Evolutionary conservation across 2,329 filamentous ascomycete species (phyloP).

Genomic region (Penicillium rolfsii): DNA sequence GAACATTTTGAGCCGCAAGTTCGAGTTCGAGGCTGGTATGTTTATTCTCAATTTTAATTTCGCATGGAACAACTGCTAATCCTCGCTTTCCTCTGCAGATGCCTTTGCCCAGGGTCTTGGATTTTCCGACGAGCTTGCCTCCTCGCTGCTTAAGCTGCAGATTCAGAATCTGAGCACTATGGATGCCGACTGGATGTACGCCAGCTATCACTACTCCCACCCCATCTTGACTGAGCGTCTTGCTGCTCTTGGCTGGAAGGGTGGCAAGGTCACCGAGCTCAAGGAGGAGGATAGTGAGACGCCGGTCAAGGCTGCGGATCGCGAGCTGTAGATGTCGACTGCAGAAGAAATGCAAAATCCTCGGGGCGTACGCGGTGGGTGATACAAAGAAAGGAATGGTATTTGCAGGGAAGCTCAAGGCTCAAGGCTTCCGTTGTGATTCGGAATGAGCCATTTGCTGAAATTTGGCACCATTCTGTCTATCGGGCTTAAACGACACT

Average conservation of each 20-base stretch:
- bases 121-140: constrained; percentile 79
- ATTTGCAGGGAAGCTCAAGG: not conserved
- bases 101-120: constrained; percentile 83
- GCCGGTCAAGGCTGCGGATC: constrained; percentile 71
- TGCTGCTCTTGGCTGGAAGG: constrained; percentile 85
- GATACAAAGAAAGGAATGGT: not conserved
- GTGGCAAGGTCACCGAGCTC: constrained; percentile 52
- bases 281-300: constrained; percentile 60
- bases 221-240: constrained; percentile 93
- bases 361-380: not conserved
- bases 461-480: constrained; percentile 8
- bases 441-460: constrained; percentile 9
- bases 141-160: constrained; percentile 93
- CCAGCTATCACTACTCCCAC: constrained; percentile 97
- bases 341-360: not conserved
- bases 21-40: constrained; percentile 89
- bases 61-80: constrained; percentile 24
- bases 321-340: constrained; percentile 64
- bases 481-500: constrained; percentile 15
- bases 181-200: constrained; percentile 98
- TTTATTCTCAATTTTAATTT: constrained; percentile 10
- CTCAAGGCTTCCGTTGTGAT: constrained; percentile 13
- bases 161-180: constrained; percentile 98
- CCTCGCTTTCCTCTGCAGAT: constrained; percentile 53
- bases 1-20: constrained; percentile 92